These are phyloP conservation scores for Santalum album DNA, from an alignment of 164 flowering plant genomes.

Conservation along the genomic window DNA sequence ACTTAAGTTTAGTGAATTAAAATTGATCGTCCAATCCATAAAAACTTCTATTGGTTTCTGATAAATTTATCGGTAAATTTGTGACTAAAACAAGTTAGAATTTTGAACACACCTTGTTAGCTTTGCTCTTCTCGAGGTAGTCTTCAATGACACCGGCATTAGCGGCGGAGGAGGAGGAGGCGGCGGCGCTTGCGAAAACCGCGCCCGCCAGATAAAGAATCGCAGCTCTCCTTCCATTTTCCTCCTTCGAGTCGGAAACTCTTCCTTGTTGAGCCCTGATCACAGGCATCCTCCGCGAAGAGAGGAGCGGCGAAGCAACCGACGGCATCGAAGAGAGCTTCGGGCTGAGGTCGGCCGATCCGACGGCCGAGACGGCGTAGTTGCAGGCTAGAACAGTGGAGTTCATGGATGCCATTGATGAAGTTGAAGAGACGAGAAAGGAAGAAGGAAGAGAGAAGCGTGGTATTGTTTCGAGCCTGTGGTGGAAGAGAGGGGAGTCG, in stretches of 20 bases:
- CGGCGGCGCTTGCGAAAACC: conserved; percentile 43
- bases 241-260: conserved; percentile 19
- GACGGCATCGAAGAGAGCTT: conserved; percentile 36
- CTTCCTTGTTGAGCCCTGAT: conserved; percentile 47
- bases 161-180: conserved; percentile 38
- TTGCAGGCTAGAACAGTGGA: conserved; percentile 77
- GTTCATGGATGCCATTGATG: conserved; percentile 72
- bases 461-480: conserved; percentile 3
- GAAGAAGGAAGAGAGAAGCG: neutral
- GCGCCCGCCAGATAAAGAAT: conserved; percentile 58
- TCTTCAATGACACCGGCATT: conserved; percentile 81
- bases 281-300: conserved; percentile 36
- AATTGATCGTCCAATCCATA: no score
- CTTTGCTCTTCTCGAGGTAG: conserved; percentile 86
- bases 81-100: no score
- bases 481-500: conserved; percentile 23
- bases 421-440: neutral
- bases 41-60: no score
- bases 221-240: conserved; percentile 52
- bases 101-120: conserved; percentile 59
- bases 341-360: conserved; percentile 36
- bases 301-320: conserved; percentile 16
- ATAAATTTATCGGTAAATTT: no score
- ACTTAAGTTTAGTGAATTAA: no score
- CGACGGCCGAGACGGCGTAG: conserved; percentile 52